Conservation (phyloP, 306 rosid species). For the Lablab purpureus region DNA sequence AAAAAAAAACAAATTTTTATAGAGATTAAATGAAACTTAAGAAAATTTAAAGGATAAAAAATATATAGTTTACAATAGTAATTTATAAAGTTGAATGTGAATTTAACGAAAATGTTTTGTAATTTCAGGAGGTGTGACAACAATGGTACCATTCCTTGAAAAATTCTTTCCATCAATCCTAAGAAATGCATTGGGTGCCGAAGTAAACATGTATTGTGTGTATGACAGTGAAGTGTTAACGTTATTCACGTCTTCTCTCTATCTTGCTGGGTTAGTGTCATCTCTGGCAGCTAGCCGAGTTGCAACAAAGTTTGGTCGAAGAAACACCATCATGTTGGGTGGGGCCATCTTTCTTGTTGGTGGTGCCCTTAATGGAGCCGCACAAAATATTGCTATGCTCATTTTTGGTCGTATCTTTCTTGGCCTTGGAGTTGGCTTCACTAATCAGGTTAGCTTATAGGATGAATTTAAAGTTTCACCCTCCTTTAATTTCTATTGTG, state of each 20-base stretch:
- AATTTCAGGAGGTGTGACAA: conserved; percentile 69
- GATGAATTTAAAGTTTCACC: too few species aligned
- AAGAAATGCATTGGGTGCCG: conserved; percentile 47
- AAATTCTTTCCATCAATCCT: conserved; percentile 68
- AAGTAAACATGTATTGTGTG: conserved; percentile 63
- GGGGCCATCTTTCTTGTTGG: conserved; percentile 67
- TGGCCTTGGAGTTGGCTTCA: conserved; percentile 78
- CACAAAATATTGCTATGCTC: conserved; percentile 70
- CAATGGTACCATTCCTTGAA: conserved; percentile 68
- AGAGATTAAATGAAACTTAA: too few species aligned
- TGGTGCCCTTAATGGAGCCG: conserved; percentile 68
- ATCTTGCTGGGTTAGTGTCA: conserved; percentile 65
- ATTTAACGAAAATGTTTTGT: neutral
- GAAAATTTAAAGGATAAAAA: too few species aligned
- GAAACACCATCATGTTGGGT: conserved; percentile 66
- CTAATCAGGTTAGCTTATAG: conserved; percentile 70
- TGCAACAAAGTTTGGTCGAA: conserved; percentile 51
- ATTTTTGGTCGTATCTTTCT: conserved; percentile 78
- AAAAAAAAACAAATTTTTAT: too few species aligned
- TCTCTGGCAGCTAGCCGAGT: conserved; percentile 68
- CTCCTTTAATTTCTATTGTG: too few species aligned
- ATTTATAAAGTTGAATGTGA: neutral
- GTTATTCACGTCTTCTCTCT: conserved; percentile 73
- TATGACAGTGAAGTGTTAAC: conserved; percentile 74
- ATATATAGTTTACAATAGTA: too few species aligned